Evolutionary conservation across 2,329 filamentous ascomycete species (phyloP).

Genomic region (Zelopaecilomyces penicillatus): DNA sequence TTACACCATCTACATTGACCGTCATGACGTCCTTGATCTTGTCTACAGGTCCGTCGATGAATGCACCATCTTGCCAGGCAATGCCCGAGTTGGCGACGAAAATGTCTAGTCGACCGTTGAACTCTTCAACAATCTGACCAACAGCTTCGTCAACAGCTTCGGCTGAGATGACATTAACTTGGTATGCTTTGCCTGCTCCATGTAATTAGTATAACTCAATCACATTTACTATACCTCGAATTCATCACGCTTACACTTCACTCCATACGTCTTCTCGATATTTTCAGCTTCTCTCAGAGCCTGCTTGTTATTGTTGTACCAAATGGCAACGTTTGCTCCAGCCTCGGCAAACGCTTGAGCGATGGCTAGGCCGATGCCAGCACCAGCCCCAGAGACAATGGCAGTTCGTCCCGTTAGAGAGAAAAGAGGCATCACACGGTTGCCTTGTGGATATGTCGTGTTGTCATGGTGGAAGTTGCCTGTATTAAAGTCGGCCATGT

Average conservation of each 20-base stretch:
- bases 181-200: constrained; percentile 30
- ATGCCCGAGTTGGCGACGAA: constrained; percentile 76
- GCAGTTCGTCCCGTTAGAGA: constrained; percentile 63
- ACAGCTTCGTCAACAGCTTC: constrained; percentile 44
- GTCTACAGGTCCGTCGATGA: constrained; percentile 55
- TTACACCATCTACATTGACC: constrained; percentile 68
- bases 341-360: constrained; percentile 60
- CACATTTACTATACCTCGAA: neutral
- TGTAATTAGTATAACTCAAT: neutral
- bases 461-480: constrained; percentile 51
- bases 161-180: constrained; percentile 50
- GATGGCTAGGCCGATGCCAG: constrained; percentile 58
- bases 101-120: constrained; percentile 66
- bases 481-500: constrained; percentile 33
- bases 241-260: constrained; percentile 47
- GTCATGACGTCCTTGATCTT: constrained; percentile 60
- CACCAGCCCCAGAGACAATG: constrained; percentile 58
- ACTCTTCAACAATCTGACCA: constrained; percentile 49
- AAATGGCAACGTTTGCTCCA: constrained; percentile 63
- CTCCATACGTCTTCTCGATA: constrained; percentile 56
- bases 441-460: constrained; percentile 37
- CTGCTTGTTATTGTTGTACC: constrained; percentile 63
- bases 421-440: constrained; percentile 55
- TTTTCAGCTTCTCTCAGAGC: constrained; percentile 52
- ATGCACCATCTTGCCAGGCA: constrained; percentile 60